These are phyloP conservation scores for Trichoderma breve DNA, from an alignment of 2,329 filamentous ascomycete genomes.

Conservation along the genomic window DNA sequence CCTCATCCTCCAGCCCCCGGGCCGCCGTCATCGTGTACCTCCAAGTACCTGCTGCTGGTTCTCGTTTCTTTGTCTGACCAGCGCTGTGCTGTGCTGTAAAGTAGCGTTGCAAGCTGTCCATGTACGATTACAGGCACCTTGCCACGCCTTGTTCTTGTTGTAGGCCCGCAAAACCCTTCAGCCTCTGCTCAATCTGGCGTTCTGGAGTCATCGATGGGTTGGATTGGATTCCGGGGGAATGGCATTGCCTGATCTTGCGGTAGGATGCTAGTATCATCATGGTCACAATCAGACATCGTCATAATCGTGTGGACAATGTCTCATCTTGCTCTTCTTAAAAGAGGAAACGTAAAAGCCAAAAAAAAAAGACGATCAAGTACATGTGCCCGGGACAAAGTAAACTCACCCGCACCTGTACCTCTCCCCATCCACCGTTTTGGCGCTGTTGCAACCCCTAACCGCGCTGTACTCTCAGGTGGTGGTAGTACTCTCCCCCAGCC, in stretches of 20 bases:
- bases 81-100: neutral
- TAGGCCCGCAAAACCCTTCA: slow-evolving; percentile 8
- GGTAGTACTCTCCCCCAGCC: neutral
- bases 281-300: neutral
- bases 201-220: neutral
- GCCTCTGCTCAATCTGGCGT: neutral
- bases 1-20: slow-evolving; percentile 19
- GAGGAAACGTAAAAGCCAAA: neutral
- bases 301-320: neutral
- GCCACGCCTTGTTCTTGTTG: neutral
- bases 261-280: neutral
- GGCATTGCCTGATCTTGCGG: neutral
- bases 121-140: neutral
- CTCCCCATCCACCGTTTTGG: neutral
- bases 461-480: neutral
- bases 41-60: neutral
- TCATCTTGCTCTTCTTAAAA: neutral
- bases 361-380: neutral
- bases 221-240: neutral
- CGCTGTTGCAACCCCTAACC: neutral
- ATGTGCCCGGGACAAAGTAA: neutral
- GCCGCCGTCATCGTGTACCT: slow-evolving; percentile 19
- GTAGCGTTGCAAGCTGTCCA: neutral
- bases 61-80: neutral
- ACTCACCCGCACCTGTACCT: neutral